Base-by-base conservation (phyloP, 2,329 filamentous ascomycete species). In the Calonectria fujianensis region DNA sequence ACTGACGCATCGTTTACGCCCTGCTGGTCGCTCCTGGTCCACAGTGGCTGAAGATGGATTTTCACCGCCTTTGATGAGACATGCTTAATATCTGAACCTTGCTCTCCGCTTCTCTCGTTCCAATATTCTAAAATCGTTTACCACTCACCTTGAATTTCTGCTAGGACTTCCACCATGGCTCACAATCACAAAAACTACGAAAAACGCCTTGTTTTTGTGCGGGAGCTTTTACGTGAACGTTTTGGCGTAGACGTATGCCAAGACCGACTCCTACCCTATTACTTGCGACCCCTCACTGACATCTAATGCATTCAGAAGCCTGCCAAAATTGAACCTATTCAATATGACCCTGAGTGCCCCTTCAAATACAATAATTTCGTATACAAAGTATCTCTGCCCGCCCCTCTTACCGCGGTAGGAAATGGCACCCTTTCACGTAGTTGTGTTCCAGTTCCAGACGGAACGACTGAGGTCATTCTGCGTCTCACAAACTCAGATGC, bases 321-420 rank as follows among this genome's bases (percentile, higher is more conserved):
- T 8, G 6, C n/a, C 6, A 54, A 37, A 32, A 39, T 59, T 37
- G 32, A 20, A 13, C 54, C 54, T 18, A 35, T 59, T n/a, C 7
- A 11, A 59, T 59, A 37, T 24, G 31, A 35, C 32, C 8, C 29
- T 20, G 32, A 20, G 10, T 59, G 31, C 8, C 31, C 54, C 3
- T 37, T 59, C 31, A 9, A 59, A 37, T 59, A 35, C 18, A 59
- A 59, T 8, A 59, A 59, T 4, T 37, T 61, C 27, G n/a, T 61
- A 5, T 31, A 61, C 20, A 35, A 35, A 39, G 16, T 39, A n/a
- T 24, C 20, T 6, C 8, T 39, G 20, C 14, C 31, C 14, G 32
- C 20, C 14, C 54, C 54, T n/a, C 31, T 35, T 14, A 20, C 32
- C 16, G 54, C 11, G 20, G 54, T 9, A n/a, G 32, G 14, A 14